These are phyloP conservation scores for Verticillium zaregamsianum DNA, from an alignment of 2,329 filamentous ascomycete genomes.

Conservation along the genomic window DNA sequence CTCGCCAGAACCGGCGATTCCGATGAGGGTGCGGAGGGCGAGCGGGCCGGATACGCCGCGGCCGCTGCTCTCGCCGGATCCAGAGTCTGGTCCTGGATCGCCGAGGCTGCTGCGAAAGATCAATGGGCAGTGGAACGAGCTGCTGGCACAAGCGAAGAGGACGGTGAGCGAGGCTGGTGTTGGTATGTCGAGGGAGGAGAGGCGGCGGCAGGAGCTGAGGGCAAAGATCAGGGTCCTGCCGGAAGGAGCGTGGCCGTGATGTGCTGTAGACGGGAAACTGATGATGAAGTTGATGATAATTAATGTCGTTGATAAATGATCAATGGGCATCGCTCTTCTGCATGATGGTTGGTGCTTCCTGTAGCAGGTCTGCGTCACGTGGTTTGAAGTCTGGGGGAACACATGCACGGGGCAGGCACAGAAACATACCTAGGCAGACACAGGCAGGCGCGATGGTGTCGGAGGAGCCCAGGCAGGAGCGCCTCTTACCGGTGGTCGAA, in stretches of 20 bases:
- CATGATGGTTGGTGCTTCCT: too few species aligned
- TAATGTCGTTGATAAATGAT: neutral
- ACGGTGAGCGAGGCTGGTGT: slow-evolving; percentile 5
- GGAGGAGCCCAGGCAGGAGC: too few species aligned
- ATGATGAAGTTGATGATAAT: too few species aligned
- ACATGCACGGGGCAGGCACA: too few species aligned
- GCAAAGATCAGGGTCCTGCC: slow-evolving; percentile 30
- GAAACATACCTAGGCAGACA: too few species aligned
- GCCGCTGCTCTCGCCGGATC: neutral
- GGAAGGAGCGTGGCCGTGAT: neutral
- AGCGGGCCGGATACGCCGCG: neutral
- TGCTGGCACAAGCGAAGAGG: slow-evolving; percentile 13
- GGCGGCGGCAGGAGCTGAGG: slow-evolving; percentile 28
- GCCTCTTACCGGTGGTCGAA: neutral
- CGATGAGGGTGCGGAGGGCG: neutral
- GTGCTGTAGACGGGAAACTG: too few species aligned
- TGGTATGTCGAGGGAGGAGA: slow-evolving; percentile 21
- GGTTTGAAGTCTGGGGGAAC: too few species aligned
- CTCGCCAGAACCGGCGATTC: neutral
- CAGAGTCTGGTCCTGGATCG: neutral
- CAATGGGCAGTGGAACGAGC: slow-evolving; percentile 4
- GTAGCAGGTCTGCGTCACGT: too few species aligned
- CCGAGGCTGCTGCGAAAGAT: slow-evolving; percentile 1
- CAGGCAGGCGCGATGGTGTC: too few species aligned
- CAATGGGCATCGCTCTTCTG: too few species aligned